Percentiles rank a stretch among this genome's conserved stretches.
These are phyloP conservation scores for Blumeriella jaapii DNA, from an alignment of 2,329 filamentous ascomycete species.

Conservation along the genomic window DNA sequence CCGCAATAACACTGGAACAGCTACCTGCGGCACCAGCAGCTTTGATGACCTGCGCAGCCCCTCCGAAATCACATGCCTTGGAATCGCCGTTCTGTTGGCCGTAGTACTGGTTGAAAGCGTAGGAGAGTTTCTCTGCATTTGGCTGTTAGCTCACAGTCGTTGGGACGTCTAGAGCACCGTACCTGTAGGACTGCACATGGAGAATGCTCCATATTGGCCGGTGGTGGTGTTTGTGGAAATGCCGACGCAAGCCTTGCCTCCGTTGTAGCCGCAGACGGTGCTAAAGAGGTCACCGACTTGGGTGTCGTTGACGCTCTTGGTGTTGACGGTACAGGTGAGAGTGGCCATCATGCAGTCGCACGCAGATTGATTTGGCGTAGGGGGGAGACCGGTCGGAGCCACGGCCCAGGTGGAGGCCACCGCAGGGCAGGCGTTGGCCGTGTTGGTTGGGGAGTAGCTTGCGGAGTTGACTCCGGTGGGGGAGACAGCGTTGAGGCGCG, in stretches of 20 bases:
- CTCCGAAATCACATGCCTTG: constrained; percentile 58
- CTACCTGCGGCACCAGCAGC: constrained; percentile 12
- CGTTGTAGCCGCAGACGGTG: constrained; percentile 35
- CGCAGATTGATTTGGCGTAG: constrained; percentile 64
- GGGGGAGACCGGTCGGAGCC: constrained; percentile 57
- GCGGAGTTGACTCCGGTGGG: constrained; percentile 51
- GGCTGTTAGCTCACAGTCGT: too few relatives aligned
- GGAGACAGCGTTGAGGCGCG: constrained; percentile 33
- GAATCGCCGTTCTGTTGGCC: constrained; percentile 26
- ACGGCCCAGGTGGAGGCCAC: constrained; percentile 17
- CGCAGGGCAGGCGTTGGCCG: constrained; percentile 19
- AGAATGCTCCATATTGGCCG: constrained; percentile 62
- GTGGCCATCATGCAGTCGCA: constrained; percentile 76
- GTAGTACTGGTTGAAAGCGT: constrained; percentile 56
- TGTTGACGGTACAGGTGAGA: constrained; percentile 53
- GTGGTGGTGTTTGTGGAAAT: constrained; percentile 41
- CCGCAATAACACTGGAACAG: constrained; percentile 17
- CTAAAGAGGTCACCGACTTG: constrained; percentile 57
- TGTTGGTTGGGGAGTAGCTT: constrained; percentile 41
- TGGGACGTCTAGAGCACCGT: too few relatives aligned
- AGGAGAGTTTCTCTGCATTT: constrained; percentile 59
- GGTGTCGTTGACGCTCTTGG: constrained; percentile 40
- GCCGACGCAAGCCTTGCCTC: constrained; percentile 22
- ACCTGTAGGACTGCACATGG: constrained; percentile 65
- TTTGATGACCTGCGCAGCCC: constrained; percentile 46